Conservation (phyloP, 1,284 basidiomycete genomes). For the Hymenochaete sp. region DNA sequence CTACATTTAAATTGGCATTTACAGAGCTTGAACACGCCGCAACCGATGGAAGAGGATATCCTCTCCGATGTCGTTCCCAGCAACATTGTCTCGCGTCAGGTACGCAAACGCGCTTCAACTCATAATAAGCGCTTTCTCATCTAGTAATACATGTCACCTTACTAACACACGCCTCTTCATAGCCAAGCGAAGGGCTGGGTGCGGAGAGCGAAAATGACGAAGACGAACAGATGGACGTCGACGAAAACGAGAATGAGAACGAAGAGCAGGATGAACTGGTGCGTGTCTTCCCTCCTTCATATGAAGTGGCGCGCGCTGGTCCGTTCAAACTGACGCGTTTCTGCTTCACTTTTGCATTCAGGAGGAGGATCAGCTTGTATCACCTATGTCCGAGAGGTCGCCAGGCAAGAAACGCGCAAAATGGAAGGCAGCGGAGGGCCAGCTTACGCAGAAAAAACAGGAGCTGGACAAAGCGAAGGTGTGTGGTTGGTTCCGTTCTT, state of each 20-base stretch:
- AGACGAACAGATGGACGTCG: slow-evolving; percentile 40
- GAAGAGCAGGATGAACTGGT: slow-evolving; percentile 48
- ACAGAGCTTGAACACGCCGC: no score
- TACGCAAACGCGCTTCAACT: slow-evolving; percentile 29
- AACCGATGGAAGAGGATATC: slow-evolving; percentile 58
- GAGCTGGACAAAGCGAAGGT: slow-evolving; percentile 82
- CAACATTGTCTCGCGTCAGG: slow-evolving; percentile 77
- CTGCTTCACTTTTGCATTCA: no score
- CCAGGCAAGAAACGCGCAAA: slow-evolving; percentile 52
- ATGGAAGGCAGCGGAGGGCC: slow-evolving; percentile 58
- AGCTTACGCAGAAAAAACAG: slow-evolving; percentile 58
- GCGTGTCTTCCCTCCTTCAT: slow-evolving; percentile 18
- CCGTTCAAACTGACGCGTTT: no score
- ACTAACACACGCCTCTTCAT: slow-evolving; percentile 14
- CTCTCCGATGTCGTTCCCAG: slow-evolving; percentile 75
- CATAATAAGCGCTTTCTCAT: background rate
- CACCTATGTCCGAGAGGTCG: slow-evolving; percentile 34
- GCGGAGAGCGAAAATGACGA: slow-evolving; percentile 59
- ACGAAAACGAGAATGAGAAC: slow-evolving; percentile 50
- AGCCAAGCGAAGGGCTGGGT: slow-evolving; percentile 62
- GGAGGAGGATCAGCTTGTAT: slow-evolving; percentile 27
- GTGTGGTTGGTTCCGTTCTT: slow-evolving; percentile 14
- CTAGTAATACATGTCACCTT: background rate
- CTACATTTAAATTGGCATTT: no score
- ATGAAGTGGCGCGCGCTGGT: slow-evolving; percentile 6